Conservation (phyloP, 2,329 filamentous ascomycete genomes). For the Xylaria sp. region DNA sequence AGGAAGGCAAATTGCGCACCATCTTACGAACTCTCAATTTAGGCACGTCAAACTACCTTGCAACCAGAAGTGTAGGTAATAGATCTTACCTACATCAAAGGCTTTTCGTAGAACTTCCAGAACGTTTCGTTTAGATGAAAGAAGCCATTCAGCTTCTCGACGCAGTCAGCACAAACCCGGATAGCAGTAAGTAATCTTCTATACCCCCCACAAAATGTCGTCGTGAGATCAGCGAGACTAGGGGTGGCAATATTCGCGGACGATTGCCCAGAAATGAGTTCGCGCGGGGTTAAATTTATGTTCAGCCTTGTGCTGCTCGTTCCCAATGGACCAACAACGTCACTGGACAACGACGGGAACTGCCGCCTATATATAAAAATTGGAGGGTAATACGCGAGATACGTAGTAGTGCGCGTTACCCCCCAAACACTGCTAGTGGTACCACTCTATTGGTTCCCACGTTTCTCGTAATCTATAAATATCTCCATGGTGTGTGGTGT, state of each 20-base stretch:
- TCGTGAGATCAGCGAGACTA: neutral
- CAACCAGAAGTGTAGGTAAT: too few species aligned
- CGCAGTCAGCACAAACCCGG: constrained; percentile 20
- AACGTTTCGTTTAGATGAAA: constrained; percentile 69
- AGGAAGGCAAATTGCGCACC: too few species aligned
- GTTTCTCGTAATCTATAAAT: constrained; percentile 30
- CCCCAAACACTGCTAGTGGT: neutral
- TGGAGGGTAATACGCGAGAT: neutral
- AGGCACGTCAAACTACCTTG: too few species aligned
- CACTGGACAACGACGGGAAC: neutral
- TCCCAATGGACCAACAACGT: neutral
- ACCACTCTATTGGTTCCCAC: constrained; percentile 1
- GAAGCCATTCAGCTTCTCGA: constrained; percentile 43
- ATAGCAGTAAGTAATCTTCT: constrained; percentile 11
- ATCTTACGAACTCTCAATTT: too few species aligned
- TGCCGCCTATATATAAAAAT: neutral
- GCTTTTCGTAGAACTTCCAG: constrained; percentile 56
- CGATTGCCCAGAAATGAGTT: neutral
- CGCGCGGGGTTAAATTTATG: constrained; percentile 31
- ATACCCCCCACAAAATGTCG: constrained; percentile 27
- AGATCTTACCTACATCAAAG: too few species aligned
- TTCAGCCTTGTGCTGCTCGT: constrained; percentile 32
- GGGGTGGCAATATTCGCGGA: neutral
- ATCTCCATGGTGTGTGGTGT: constrained; percentile 24
- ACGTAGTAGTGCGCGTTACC: neutral